A percentile compares a stretch with the other conserved stretches of the same genome.
Evolutionary conservation across 164 flowering plant genomes (phyloP).

Genomic region (Umbellularia californica): DNA sequence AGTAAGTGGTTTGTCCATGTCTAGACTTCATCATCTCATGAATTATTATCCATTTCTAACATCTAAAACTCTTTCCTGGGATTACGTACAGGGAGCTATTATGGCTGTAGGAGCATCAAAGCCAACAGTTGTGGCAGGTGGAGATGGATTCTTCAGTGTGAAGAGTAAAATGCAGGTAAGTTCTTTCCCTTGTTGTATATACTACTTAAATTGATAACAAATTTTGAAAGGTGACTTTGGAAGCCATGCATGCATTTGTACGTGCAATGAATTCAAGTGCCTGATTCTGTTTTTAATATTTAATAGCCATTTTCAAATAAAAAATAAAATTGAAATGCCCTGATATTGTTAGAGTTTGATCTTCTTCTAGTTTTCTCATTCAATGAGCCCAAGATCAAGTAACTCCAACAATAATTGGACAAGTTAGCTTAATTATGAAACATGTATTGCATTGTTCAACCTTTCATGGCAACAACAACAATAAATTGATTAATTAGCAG

Average conservation of each 20-base stretch:
- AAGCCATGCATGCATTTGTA: too few species aligned
- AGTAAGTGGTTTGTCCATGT: conserved; percentile 32
- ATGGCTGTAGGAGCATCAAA: conserved; percentile 99
- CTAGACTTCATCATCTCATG: background rate
- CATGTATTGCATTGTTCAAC: too few species aligned
- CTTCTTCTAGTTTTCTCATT: background rate
- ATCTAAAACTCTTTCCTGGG: conserved; percentile 2
- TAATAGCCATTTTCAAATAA: too few species aligned
- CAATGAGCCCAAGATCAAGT: background rate
- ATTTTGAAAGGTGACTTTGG: background rate
- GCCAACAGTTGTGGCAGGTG: conserved; percentile 76
- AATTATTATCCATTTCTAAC: background rate
- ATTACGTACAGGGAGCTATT: conserved; percentile 73
- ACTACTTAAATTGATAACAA: background rate
- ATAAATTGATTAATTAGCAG: too few species aligned
- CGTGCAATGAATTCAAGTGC: background rate
- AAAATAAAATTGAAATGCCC: background rate
- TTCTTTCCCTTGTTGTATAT: background rate
- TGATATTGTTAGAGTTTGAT: too few species aligned
- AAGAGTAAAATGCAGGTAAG: conserved; percentile 94
- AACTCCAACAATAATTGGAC: background rate
- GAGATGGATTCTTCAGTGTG: conserved; percentile 86
- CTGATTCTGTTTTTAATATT: background rate
- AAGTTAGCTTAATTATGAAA: too few species aligned
- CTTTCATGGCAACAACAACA: too few species aligned